Evolutionary conservation across 2,329 filamentous ascomycete genomes (phyloP), one percentile per base, ranked within the genome.

Genomic region (Stachybotrys chartarum): DNA sequence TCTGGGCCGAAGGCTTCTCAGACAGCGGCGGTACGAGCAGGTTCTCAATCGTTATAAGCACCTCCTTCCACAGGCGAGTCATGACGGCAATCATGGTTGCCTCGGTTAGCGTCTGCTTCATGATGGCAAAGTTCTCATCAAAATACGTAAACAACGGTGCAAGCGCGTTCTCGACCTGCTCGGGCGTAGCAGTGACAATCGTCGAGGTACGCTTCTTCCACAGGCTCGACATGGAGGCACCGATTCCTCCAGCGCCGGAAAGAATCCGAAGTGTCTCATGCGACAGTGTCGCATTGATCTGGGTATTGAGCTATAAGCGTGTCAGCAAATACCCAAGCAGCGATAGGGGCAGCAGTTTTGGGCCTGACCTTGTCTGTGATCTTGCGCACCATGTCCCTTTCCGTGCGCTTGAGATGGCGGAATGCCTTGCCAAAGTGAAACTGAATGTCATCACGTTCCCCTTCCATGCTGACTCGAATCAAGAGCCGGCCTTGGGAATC

Each of bases 401-500:
- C 93, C 0, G 93, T 96, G 61, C 94, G 85, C 78, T 97, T 97
- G 63, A 99, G 78, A 57, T 93, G 91, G 50, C 94, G 84, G 76
- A 99, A 99, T 30, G 94, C 90, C 73, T 97, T 97, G 64, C 92
- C 94, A 71, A 97, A 97, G 67, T 97, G 93, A 71, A 99, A 99
- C 66, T 97, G 90, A 56, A 99, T 99, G 68, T 99, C 94, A 68
- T 99, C 94, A 59, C 94, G 84, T 73, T 99, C 94, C 53, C 94
- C 94, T 74, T 99, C 94, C 94, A 99, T 99, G 68, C 91, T 97
- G 53, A 99, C 91, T 59, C 93, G 84, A 53, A 99, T 82, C 56
- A 99, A 74, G 35, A 99, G 73, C 52, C 93, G 83, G 7, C 94
- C 94, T 70, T 99, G 94, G 0, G 93, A 96, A 69, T 99, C 94